Conservation (phyloP, 108 stramenopile genomes). For the Fragilariopsis cylindrus region DNA sequence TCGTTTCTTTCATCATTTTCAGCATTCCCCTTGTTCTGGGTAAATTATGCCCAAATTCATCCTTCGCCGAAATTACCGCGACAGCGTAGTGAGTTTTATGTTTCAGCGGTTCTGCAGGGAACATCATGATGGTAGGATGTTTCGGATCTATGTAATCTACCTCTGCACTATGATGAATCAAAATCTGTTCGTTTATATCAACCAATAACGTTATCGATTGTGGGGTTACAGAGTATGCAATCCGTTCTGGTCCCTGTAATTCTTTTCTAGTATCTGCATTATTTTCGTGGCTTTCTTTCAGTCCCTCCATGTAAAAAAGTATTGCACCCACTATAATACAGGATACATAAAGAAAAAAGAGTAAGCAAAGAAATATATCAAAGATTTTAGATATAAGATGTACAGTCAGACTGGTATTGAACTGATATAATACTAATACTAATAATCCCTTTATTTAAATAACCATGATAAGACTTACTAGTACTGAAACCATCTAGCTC, state of each 20-base stretch:
- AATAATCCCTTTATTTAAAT: too few relatives aligned
- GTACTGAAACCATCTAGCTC: conserved; percentile 82
- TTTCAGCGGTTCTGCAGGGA: conserved; percentile 59
- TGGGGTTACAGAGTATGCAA: conserved; percentile 50
- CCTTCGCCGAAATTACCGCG: conserved; percentile 50
- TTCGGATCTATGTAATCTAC: conserved; percentile 65
- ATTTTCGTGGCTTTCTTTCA: conserved; percentile 43
- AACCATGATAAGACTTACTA: conserved; percentile 13
- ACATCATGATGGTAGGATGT: conserved; percentile 55
- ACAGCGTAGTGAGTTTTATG: conserved; percentile 74
- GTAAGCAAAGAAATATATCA: not conserved
- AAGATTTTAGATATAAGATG: too few relatives aligned
- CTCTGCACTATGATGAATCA: conserved; percentile 74
- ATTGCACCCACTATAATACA: conserved; percentile 48
- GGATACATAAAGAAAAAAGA: not conserved
- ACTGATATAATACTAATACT: too few relatives aligned
- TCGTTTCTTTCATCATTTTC: conserved; percentile 15
- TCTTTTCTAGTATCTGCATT: conserved; percentile 4
- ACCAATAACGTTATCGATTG: conserved; percentile 66
- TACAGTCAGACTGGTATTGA: too few relatives aligned
- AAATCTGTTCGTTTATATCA: conserved; percentile 41
- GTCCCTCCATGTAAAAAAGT: conserved; percentile 74
- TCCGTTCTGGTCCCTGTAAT: conserved; percentile 51
- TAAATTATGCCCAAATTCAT: conserved; percentile 41
- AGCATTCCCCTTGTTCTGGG: conserved; percentile 49